A percentile compares a stretch with the other conserved stretches of the same genome.
phyloP scores from a whole-genome alignment of 2,329 filamentous ascomycete species.

The Aspergillus sp. region DNA sequence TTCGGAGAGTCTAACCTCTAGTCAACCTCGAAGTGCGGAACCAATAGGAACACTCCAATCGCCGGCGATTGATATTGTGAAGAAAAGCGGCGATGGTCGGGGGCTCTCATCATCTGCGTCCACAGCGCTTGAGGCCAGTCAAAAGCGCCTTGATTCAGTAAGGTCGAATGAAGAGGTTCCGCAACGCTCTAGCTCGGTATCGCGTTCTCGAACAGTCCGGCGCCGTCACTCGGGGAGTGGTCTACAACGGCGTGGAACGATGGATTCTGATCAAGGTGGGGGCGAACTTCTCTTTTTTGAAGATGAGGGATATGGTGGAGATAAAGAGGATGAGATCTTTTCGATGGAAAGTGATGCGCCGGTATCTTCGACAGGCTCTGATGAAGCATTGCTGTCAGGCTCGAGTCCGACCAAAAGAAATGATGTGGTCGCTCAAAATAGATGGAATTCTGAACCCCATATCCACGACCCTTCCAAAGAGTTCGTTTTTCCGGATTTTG shows the following conservation, averaged over 20 bases:
- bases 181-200: slow-evolving; percentile 42
- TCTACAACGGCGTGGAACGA: slow-evolving; percentile 71
- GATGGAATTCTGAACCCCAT: neutral
- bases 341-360: slow-evolving; percentile 61
- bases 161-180: slow-evolving; percentile 40
- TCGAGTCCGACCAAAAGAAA: slow-evolving; percentile 13
- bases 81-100: slow-evolving; percentile 24
- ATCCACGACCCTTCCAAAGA: neutral
- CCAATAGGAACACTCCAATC: slow-evolving; percentile 22
- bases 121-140: slow-evolving; percentile 36
- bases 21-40: slow-evolving; percentile 19
- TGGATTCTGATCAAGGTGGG: slow-evolving; percentile 67
- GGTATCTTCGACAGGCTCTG: slow-evolving; percentile 11
- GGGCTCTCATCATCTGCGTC: slow-evolving; percentile 40
- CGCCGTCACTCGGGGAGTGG: slow-evolving; percentile 87
- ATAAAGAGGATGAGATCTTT: slow-evolving; percentile 71
- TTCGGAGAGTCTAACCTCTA: slow-evolving; percentile 32
- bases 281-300: slow-evolving; percentile 88
- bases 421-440: neutral
- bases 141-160: slow-evolving; percentile 34
- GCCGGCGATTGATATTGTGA: slow-evolving; percentile 29
- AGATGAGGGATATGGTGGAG: slow-evolving; percentile 80
- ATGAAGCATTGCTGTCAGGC: slow-evolving; percentile 11
- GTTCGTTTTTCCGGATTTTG: slow-evolving; percentile 6
- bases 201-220: slow-evolving; percentile 37